Evolutionary conservation across 768 basidiomycete species (phyloP).

Genomic region (Chlorophyllum brunneum): DNA sequence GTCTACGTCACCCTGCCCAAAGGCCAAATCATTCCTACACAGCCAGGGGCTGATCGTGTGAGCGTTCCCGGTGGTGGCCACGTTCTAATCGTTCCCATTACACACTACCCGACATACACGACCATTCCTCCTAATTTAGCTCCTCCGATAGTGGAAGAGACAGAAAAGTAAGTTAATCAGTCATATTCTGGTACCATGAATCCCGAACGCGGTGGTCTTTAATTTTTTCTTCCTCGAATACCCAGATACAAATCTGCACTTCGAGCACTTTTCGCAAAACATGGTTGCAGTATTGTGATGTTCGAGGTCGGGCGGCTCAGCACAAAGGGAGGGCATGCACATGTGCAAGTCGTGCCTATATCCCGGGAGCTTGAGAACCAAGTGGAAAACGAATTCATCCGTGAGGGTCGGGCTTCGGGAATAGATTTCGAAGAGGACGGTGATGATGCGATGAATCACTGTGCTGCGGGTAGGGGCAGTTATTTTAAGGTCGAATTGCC

Average conservation of each 20-base stretch:
- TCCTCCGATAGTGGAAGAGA: slow-evolving; percentile 73
- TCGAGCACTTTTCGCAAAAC: slow-evolving; percentile 63
- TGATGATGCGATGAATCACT: slow-evolving; percentile 54
- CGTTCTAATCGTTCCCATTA: slow-evolving; percentile 89
- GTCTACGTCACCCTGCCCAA: slow-evolving; percentile 96
- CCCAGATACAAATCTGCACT: slow-evolving; percentile 78
- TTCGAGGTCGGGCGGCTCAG: slow-evolving; percentile 87
- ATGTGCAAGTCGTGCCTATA: slow-evolving; percentile 83
- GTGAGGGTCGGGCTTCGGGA: slow-evolving; percentile 62
- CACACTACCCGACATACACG: slow-evolving; percentile 86
- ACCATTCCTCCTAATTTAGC: slow-evolving; percentile 79
- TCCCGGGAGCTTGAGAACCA: slow-evolving; percentile 57
- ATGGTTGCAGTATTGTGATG: slow-evolving; percentile 63
- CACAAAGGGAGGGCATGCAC: slow-evolving; percentile 90
- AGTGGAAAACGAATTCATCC: slow-evolving; percentile 67
- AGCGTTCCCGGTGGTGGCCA: slow-evolving; percentile 94
- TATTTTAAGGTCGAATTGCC: slow-evolving; percentile 94
- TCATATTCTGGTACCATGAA: background rate
- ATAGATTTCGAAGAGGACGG: slow-evolving; percentile 75
- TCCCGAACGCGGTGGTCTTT: too few relatives aligned
- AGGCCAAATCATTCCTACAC: slow-evolving; percentile 88
- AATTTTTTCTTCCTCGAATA: background rate
- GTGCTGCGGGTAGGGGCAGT: slow-evolving; percentile 53
- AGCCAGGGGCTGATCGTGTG: slow-evolving; percentile 42
- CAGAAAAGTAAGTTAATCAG: slow-evolving; percentile 51